Percentiles rank a stretch among this genome's conserved stretches.
phyloP scores from a whole-genome alignment of 306 rosid genomes.

The Elaeagnus macrophylla region DNA sequence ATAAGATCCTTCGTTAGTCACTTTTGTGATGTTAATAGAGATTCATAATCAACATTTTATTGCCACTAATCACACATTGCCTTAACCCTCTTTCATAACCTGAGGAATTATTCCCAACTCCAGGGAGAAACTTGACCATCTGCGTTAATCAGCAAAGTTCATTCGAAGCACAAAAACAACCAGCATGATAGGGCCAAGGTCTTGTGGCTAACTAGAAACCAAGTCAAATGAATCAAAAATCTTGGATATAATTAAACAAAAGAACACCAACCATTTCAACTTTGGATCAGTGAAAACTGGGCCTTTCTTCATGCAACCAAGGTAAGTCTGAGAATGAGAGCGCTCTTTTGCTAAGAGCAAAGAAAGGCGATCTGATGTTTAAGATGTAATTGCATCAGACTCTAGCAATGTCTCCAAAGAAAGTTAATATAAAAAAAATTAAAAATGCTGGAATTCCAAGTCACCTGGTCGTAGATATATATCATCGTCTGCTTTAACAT shows the following conservation, averaged over 20 bases:
- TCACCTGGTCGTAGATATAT: conserved; percentile 95
- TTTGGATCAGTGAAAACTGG: conserved; percentile 94
- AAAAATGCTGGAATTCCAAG: conserved; percentile 4
- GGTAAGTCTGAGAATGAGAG: conserved; percentile 78
- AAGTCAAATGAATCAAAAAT: conserved; percentile 9
- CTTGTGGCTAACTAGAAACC: neutral
- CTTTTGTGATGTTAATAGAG: too few species aligned
- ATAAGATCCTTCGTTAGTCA: too few species aligned
- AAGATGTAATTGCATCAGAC: conserved; percentile 21
- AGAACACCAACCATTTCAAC: conserved; percentile 73
- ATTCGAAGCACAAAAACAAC: too few species aligned
- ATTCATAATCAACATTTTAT: too few species aligned
- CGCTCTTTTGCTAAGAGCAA: conserved; percentile 71
- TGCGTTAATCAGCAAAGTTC: too few species aligned
- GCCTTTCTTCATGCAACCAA: conserved; percentile 98
- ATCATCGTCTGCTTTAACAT: conserved; percentile 96
- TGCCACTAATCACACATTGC: too few species aligned
- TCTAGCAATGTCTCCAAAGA: conserved; percentile 13
- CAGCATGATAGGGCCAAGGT: too few species aligned
- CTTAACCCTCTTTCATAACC: too few species aligned
- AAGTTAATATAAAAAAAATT: conserved; percentile 6
- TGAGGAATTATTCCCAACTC: too few species aligned
- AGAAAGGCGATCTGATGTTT: conserved; percentile 78
- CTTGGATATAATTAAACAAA: conserved; percentile 7
- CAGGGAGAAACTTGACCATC: too few species aligned